Evolutionary conservation across 1,284 basidiomycete species (phyloP).

Genomic region (Volvariella surrecta): DNA sequence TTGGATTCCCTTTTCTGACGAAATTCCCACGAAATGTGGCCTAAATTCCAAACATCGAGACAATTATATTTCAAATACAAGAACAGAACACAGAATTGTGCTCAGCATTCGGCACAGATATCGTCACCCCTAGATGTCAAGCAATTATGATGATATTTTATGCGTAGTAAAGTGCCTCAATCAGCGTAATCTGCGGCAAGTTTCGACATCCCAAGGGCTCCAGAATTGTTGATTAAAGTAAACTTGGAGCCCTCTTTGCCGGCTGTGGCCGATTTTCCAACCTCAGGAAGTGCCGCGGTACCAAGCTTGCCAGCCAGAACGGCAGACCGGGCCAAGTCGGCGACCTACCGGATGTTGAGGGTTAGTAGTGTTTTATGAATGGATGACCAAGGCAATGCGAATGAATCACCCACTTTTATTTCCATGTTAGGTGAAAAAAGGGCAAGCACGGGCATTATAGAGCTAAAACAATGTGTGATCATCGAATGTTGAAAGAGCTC

Average conservation of each 20-base stretch:
- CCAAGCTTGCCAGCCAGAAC: conserved; percentile 35
- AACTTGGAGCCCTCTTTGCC: conserved; percentile 26
- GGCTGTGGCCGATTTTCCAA: conserved; percentile 25
- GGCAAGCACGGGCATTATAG: conserved; percentile 27
- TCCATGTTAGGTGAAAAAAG: conserved; percentile 30
- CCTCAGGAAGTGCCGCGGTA: conserved; percentile 28
- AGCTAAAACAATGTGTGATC: not conserved
- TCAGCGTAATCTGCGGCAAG: too few relatives aligned
- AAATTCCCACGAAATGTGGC: too few relatives aligned
- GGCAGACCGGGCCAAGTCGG: conserved; percentile 33
- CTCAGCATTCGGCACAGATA: too few relatives aligned
- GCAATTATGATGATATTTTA: too few relatives aligned
- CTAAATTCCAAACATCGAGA: too few relatives aligned
- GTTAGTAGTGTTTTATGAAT: not conserved
- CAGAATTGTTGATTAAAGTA: conserved; percentile 36
- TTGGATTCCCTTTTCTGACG: too few relatives aligned
- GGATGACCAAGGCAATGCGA: too few relatives aligned
- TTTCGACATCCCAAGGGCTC: conserved; percentile 20
- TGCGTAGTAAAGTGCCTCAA: too few relatives aligned
- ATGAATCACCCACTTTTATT: conserved; percentile 31
- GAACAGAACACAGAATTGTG: too few relatives aligned
- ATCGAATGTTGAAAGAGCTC: not conserved
- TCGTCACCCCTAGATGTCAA: too few relatives aligned
- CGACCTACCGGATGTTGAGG: conserved; percentile 23
- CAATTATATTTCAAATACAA: too few relatives aligned